Evolutionary conservation across 139 green algal genomes (phyloP), one percentile per base, ranked within the genome.

Genomic region (Picochlorum sp.): DNA sequence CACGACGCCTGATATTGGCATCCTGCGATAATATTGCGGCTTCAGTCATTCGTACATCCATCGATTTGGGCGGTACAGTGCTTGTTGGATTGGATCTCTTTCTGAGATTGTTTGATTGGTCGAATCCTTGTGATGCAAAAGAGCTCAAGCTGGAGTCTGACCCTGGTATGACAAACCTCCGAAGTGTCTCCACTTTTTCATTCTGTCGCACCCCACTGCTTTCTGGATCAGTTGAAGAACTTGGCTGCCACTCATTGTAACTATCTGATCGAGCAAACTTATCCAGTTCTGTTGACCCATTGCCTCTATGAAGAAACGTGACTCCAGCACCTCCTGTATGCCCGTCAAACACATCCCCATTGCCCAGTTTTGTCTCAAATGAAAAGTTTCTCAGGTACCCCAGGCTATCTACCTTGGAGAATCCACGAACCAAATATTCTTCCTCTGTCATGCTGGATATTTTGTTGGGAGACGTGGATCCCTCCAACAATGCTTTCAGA

Each of bases 31-130:
- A 18, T 6, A 31, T 31, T 37, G 58, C 58, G 8, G 58, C 58
- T 9, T 21, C 58, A 28, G 58, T 23, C 0, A 65, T 26, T 31
- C 23, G n/a, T 51, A 16, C 20, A 59, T 57, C 20, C 20, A 26
- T 28, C 7, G n/a, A 57, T 15, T 45, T 21, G 13, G n/a, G n/a
- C n/a, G 58, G 44, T 8, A 31, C 14, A 1, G 23, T 23, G 20
- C n/a, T 18, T 16, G 58, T 65, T 16, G 58, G 58, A 23, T 65
- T 65, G 11, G 47, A 54, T 21, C 47, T 54, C 5, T 13, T 54
- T 13, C 47, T 54, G 11, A 26, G 11, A 13, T 20, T 54, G 16
- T 7, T 54, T 20, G 4, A 3, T 44, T n/a, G n/a, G 56, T 45
- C 30, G 56, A 20, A 45, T 54, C 16, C 47, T 26, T 54, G 47